Evolutionary conservation across 805 yeast genomes (phyloP), one percentile per base, ranked within the genome.

Genomic region (Kodamaea sagamina): DNA sequence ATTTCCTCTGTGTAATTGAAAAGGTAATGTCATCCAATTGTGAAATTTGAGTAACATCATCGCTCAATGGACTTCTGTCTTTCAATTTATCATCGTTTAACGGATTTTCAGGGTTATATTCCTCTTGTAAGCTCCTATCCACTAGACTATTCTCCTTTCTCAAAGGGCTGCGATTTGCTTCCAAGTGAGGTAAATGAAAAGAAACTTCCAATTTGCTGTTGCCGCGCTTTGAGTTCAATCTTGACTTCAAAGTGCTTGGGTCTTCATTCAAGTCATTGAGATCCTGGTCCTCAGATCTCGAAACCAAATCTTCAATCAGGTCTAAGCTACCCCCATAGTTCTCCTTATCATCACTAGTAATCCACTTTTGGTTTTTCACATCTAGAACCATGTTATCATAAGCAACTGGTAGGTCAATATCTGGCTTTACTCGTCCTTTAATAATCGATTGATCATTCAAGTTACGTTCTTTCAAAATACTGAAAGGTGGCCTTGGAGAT

Each of bases 11-110:
- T 0, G 77, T 66, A 48, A 75, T 74, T 1, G 79, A 64, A 50
- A 78, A 78, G 3, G 82, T 72, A 3, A 74, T 41, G 36, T 75
- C 74, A 9, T 63, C 61, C 4, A 75, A 41, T 21, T 71, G 71
- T 2, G 78, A 71, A 2, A 67, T 51, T 15, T 63, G 63, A 0
- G 81, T 75, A 2, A 74, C 71, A 40, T 72, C 67, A 31, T 50
- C 56, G 26, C 51, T 42, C 19, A 46, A 27, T 4, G 52, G 49
- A 25, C 49, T 41, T 25, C 46, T 43, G 6, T 47, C 48, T 24
- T 52, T 41, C 18, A 39, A 21, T 15, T 39, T 41, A 25, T 47
- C 47, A 7, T 41, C 24, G 26, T 53, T 27, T 21, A 37, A 37
- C 3, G 40, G 31, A 17, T 22, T 37, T n/a, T 15, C 6, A 13